Conservation (phyloP, 352 stramenopile genomes). For the Pythium rishiriense region DNA sequence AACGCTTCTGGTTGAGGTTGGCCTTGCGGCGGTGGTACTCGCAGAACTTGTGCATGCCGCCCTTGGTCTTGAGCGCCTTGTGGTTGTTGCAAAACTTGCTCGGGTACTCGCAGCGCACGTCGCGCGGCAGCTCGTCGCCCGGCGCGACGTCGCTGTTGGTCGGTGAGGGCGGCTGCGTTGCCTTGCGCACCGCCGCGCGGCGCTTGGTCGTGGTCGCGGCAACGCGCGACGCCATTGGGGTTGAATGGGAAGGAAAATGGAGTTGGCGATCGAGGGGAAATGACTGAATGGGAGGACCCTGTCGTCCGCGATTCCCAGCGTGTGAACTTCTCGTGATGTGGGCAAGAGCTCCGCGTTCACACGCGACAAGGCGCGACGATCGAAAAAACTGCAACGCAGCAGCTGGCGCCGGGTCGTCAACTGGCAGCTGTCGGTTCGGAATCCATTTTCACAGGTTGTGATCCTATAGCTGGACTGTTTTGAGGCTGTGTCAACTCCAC, state of each 20-base stretch:
- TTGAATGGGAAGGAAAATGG: background rate
- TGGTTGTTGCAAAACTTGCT: slow-evolving; percentile 31
- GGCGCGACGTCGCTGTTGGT: background rate
- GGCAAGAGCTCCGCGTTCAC: slow-evolving; percentile 1
- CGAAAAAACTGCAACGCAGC: background rate
- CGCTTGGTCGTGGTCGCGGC: background rate
- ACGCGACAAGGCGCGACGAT: slow-evolving; percentile 4
- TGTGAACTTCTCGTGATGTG: background rate
- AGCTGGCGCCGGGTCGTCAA: slow-evolving; percentile 9
- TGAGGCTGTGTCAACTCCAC: background rate
- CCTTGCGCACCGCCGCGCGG: slow-evolving; percentile 5
- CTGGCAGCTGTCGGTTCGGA: slow-evolving; percentile 1
- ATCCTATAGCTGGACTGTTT: background rate
- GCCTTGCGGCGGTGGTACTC: slow-evolving; percentile 31
- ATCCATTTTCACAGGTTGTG: slow-evolving; percentile 6
- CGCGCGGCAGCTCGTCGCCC: slow-evolving; percentile 1
- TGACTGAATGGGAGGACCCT: background rate
- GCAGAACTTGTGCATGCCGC: slow-evolving; percentile 30
- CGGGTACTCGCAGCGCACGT: slow-evolving; percentile 28
- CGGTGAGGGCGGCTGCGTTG: background rate
- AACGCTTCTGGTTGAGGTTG: slow-evolving; percentile 29
- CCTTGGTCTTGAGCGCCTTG: slow-evolving; percentile 27
- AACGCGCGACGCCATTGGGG: background rate
- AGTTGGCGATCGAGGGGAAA: background rate
- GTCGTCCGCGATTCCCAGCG: background rate